Conservation (phyloP, 1,284 basidiomycete species). For the Cutaneotrichosporon sp. region DNA sequence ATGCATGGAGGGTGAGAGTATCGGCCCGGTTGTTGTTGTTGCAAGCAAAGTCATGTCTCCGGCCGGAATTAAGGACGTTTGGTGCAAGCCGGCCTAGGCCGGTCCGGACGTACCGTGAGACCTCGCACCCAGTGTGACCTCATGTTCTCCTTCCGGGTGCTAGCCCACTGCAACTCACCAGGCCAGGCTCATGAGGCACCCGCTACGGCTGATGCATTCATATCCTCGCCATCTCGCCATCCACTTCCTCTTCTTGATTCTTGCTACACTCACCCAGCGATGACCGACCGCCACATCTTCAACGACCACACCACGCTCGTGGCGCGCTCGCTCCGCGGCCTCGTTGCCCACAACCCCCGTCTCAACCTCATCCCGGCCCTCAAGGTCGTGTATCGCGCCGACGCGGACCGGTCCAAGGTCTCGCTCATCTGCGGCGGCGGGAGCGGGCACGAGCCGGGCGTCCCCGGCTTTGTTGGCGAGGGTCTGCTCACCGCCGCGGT, state of each 20-base stretch:
- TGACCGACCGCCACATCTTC: conserved; percentile 54
- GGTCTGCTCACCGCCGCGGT: conserved; percentile 56
- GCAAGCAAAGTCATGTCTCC: background rate
- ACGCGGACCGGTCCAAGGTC: conserved; percentile 53
- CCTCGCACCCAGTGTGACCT: background rate
- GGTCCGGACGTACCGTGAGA: conserved; percentile 4
- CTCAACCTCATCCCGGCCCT: conserved; percentile 51
- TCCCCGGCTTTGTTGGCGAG: conserved; percentile 51
- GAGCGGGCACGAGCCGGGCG: conserved; percentile 56
- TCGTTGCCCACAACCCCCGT: conserved; percentile 51
- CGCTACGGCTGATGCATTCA: background rate
- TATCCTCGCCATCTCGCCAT: background rate
- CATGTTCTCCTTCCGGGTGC: no score
- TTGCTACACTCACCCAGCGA: conserved; percentile 16
- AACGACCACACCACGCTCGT: conserved; percentile 53
- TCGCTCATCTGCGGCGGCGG: conserved; percentile 57
- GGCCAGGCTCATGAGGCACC: background rate
- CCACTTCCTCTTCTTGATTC: background rate
- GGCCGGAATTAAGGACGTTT: conserved; percentile 8
- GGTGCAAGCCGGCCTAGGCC: background rate
- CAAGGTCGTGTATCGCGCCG: conserved; percentile 52
- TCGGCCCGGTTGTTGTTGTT: no score
- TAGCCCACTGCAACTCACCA: no score
- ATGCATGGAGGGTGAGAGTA: no score
- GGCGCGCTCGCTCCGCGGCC: conserved; percentile 47